phyloP scores from a whole-genome alignment of 345 rosid species.

The Balakata baccata region DNA sequence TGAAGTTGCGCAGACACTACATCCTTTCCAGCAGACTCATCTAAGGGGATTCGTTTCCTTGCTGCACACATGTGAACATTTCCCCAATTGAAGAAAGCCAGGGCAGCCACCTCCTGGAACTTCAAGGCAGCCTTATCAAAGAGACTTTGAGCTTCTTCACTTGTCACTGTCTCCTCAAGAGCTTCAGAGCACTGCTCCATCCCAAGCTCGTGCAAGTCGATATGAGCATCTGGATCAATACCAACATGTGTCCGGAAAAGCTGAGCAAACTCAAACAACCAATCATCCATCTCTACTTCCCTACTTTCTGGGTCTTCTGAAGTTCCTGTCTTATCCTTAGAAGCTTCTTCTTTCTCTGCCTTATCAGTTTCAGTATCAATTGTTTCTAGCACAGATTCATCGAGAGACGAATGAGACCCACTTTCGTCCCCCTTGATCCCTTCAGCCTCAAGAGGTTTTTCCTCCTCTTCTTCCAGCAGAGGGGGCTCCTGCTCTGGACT shows the following conservation, averaged over 20 bases:
- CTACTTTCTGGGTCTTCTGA: slow-evolving; percentile 68
- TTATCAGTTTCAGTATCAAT: slow-evolving; percentile 50
- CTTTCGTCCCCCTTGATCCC: slow-evolving; percentile 58
- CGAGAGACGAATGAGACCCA: slow-evolving; percentile 45
- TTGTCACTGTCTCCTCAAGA: slow-evolving; percentile 88
- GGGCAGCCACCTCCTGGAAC: slow-evolving; percentile 96
- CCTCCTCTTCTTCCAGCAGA: slow-evolving; percentile 68
- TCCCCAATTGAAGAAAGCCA: slow-evolving; percentile 98
- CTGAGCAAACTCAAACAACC: slow-evolving; percentile 96
- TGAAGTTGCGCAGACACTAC: slow-evolving; percentile 68
- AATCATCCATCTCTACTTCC: slow-evolving; percentile 96
- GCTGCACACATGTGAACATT: slow-evolving; percentile 99
- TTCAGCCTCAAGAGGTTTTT: slow-evolving; percentile 54
- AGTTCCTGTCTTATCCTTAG: slow-evolving; percentile 49
- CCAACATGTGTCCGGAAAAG: slow-evolving; percentile 87
- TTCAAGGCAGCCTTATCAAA: slow-evolving; percentile 91
- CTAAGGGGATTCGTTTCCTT: slow-evolving; percentile 88
- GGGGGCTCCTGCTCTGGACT: slow-evolving; percentile 88
- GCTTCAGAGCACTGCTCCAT: slow-evolving; percentile 99
- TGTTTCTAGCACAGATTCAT: slow-evolving; percentile 47
- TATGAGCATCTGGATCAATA: slow-evolving; percentile 92
- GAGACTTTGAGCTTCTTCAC: slow-evolving; percentile 80
- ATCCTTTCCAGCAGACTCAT: slow-evolving; percentile 75
- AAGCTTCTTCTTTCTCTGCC: slow-evolving; percentile 46
- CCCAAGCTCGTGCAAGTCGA: slow-evolving; percentile 91